Evolutionary conservation across 208 protist species (phyloP).

Genomic region (Naegleria lovaniensis): DNA sequence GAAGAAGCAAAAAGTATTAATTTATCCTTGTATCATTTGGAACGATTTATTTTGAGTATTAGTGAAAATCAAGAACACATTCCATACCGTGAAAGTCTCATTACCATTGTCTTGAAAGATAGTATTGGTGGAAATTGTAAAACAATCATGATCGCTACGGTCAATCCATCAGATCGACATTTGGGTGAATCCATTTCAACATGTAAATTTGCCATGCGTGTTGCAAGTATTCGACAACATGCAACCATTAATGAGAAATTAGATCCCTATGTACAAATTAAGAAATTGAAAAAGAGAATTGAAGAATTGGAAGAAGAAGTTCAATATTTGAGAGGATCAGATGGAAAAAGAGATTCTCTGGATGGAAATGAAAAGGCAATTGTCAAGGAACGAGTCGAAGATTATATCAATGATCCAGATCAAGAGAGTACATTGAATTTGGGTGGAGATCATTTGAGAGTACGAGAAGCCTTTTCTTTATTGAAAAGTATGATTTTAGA

Average conservation of each 20-base stretch:
- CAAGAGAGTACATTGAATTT: neutral
- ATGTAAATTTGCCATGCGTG: conserved; percentile 58
- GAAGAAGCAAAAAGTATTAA: conserved; percentile 49
- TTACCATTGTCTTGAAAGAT: conserved; percentile 85
- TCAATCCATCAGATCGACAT: conserved; percentile 69
- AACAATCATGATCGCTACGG: conserved; percentile 84
- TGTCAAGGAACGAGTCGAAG: neutral
- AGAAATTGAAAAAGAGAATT: conserved; percentile 72
- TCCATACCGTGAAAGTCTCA: conserved; percentile 72
- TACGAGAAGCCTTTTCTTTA: neutral
- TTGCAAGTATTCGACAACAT: conserved; percentile 52
- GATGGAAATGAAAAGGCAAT: conserved; percentile 6
- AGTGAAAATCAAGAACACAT: conserved; percentile 60
- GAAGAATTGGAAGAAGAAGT: conserved; percentile 73
- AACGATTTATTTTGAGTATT: conserved; percentile 36
- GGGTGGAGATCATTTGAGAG: conserved; percentile 16
- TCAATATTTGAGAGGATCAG: conserved; percentile 51
- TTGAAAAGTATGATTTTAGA: neutral
- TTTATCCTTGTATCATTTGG: conserved; percentile 43
- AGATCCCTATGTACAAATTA: conserved; percentile 75
- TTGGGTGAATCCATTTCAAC: conserved; percentile 61
- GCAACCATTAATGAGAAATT: conserved; percentile 66
- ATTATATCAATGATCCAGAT: neutral
- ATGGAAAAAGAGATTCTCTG: neutral
- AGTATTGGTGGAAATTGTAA: conserved; percentile 75